phyloP scores from a whole-genome alignment of 2,329 filamentous ascomycete genomes.

The Aureobasidium musti region DNA sequence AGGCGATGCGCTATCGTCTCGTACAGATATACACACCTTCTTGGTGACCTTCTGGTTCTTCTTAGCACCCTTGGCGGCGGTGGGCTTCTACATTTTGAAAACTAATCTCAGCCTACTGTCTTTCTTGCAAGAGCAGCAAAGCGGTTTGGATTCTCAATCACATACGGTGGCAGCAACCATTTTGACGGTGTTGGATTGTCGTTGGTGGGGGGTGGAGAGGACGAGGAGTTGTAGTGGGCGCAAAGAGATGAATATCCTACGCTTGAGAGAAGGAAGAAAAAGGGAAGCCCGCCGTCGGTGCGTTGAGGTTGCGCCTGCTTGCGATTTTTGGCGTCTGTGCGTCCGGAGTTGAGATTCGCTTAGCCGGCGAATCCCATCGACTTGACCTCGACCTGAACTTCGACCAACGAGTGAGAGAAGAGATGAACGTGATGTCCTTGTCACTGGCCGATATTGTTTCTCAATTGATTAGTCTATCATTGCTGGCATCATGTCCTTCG shows the following conservation, averaged over 20 bases:
- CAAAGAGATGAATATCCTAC: constrained; percentile 93
- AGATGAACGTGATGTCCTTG: background rate
- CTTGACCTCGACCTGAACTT: background rate
- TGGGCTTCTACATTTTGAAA: constrained; percentile 60
- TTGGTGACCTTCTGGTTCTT: constrained; percentile 74
- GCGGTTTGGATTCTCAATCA: constrained; percentile 75
- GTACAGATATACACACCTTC: constrained; percentile 61
- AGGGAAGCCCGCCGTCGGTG: background rate
- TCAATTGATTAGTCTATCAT: background rate
- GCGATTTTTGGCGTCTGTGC: constrained; percentile 19
- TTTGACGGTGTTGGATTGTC: constrained; percentile 51
- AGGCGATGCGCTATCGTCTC: background rate
- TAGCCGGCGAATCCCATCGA: background rate
- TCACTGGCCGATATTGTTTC: background rate
- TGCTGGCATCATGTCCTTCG: no score
- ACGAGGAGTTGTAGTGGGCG: constrained; percentile 52
- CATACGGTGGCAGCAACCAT: constrained; percentile 67
- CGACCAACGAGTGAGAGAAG: background rate
- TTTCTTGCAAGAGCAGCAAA: constrained; percentile 73
- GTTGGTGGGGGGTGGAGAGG: constrained; percentile 31
- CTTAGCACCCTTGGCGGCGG: constrained; percentile 43
- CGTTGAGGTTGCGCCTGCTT: background rate
- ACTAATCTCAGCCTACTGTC: constrained; percentile 91
- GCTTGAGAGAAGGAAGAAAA: constrained; percentile 47
- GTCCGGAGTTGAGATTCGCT: background rate